Conservation (phyloP, 495 filamentous ascomycete genomes). For the Evernia prunastri region DNA sequence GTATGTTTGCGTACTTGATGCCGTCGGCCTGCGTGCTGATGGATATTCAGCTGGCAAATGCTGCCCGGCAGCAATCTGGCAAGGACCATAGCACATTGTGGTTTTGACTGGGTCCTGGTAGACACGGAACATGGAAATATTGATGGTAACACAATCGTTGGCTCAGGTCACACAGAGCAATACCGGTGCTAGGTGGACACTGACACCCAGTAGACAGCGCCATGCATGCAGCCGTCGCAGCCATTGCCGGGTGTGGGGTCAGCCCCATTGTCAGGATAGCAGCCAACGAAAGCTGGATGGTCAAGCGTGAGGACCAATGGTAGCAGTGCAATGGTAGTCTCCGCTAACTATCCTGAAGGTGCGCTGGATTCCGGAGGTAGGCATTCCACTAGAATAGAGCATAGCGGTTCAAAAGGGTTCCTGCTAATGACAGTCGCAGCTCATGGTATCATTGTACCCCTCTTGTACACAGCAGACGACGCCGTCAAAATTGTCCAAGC, state of each 20-base stretch:
- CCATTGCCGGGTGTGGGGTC: slow-evolving; percentile 59
- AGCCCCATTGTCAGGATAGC: slow-evolving; percentile 62
- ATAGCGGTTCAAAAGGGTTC: background rate
- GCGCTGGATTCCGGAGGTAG: slow-evolving; percentile 58
- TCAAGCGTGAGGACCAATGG: slow-evolving; percentile 50
- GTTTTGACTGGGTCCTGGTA: slow-evolving; percentile 68
- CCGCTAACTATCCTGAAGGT: slow-evolving; percentile 36
- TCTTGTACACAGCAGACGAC: slow-evolving; percentile 59
- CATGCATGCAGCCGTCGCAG: slow-evolving; percentile 74
- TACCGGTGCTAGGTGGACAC: slow-evolving; percentile 1
- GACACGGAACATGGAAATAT: slow-evolving; percentile 78
- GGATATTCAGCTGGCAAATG: slow-evolving; percentile 52
- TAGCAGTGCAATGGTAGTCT: background rate
- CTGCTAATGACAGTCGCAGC: slow-evolving; percentile 17
- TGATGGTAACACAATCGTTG: slow-evolving; percentile 46
- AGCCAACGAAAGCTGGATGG: slow-evolving; percentile 63
- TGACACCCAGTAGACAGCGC: slow-evolving; percentile 55
- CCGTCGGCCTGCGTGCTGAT: background rate
- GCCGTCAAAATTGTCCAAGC: slow-evolving; percentile 51
- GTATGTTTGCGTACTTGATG: background rate
- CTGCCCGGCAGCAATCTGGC: slow-evolving; percentile 66
- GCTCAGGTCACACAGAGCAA: background rate
- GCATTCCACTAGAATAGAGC: background rate
- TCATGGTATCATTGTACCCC: slow-evolving; percentile 51
- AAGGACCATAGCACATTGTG: slow-evolving; percentile 58